Conservation (phyloP, 225 moss, liverwort and hornwort species). For the Takakia lepidozioides region DNA sequence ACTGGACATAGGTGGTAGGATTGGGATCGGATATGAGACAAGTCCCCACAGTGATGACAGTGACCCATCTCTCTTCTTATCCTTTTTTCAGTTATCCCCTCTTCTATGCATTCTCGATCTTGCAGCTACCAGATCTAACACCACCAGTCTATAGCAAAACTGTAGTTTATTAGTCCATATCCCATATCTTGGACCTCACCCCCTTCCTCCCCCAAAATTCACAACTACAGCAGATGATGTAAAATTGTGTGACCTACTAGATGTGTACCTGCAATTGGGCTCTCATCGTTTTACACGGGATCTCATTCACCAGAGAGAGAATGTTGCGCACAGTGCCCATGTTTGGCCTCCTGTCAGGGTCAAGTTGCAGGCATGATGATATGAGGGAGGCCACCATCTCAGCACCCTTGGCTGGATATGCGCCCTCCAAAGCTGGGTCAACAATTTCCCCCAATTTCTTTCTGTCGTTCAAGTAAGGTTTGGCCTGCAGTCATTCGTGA, state of each 20-base stretch:
- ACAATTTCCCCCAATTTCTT: conserved; percentile 10
- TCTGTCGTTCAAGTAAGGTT: conserved; percentile 16
- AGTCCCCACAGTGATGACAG: neutral
- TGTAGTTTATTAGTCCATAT: too few species aligned
- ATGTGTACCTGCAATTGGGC: conserved; percentile 18
- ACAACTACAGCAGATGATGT: too few species aligned
- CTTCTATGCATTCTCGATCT: too few species aligned
- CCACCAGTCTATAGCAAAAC: too few species aligned
- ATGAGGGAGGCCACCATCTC: conserved; percentile 13
- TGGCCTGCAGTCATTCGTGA: conserved; percentile 19
- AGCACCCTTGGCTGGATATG: conserved; percentile 18
- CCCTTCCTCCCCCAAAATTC: too few species aligned
- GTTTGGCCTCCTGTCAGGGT: conserved; percentile 22
- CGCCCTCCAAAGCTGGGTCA: conserved; percentile 17
- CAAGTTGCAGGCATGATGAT: conserved; percentile 19
- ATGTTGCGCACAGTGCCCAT: conserved; percentile 12
- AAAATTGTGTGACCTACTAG: neutral
- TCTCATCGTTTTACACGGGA: conserved; percentile 12
- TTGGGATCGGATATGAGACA: too few species aligned
- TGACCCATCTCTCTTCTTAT: too few species aligned
- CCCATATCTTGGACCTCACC: too few species aligned
- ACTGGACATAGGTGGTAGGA: too few species aligned
- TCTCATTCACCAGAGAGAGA: conserved; percentile 6
- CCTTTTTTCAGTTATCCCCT: too few species aligned
- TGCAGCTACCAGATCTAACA: too few species aligned